These are phyloP conservation scores for Arthrobotrys iridis DNA, from an alignment of 2,329 filamentous ascomycete genomes.

Conservation along the genomic window DNA sequence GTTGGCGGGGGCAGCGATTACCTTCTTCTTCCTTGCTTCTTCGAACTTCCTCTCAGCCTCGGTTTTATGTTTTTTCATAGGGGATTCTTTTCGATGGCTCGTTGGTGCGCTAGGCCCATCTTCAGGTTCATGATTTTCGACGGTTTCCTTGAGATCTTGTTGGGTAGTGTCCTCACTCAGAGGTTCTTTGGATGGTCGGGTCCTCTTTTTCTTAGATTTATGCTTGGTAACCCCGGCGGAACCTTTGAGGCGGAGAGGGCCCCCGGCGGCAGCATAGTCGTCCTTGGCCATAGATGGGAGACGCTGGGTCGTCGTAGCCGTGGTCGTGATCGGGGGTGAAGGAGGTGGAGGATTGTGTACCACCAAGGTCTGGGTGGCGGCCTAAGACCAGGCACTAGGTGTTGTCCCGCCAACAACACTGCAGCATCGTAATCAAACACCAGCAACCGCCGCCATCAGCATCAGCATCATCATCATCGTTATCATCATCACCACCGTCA, in stretches of 20 bases:
- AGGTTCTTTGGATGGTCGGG: neutral
- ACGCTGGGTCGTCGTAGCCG: neutral
- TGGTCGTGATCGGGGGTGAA: neutral
- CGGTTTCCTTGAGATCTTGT: neutral
- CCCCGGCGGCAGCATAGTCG: constrained; percentile 31
- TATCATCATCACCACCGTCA: neutral
- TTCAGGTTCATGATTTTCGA: neutral
- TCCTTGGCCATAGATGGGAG: constrained; percentile 26
- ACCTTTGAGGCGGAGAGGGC: constrained; percentile 40
- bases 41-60: constrained; percentile 44
- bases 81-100: neutral
- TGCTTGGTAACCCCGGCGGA: constrained; percentile 29
- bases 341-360: no score
- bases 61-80: constrained; percentile 9
- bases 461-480: neutral
- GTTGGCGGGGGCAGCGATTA: neutral
- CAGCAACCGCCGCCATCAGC: neutral
- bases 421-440: constrained; percentile 1
- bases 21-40: constrained; percentile 45
- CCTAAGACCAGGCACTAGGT: neutral
- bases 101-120: neutral
- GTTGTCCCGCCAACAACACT: constrained; percentile 34
- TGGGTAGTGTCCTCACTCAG: neutral
- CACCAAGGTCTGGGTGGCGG: no score
- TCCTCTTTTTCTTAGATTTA: constrained; percentile 38